These are phyloP conservation scores for Cenchrus americanus DNA, from an alignment of 176 grass and related monocot species.

Conservation along the genomic window DNA sequence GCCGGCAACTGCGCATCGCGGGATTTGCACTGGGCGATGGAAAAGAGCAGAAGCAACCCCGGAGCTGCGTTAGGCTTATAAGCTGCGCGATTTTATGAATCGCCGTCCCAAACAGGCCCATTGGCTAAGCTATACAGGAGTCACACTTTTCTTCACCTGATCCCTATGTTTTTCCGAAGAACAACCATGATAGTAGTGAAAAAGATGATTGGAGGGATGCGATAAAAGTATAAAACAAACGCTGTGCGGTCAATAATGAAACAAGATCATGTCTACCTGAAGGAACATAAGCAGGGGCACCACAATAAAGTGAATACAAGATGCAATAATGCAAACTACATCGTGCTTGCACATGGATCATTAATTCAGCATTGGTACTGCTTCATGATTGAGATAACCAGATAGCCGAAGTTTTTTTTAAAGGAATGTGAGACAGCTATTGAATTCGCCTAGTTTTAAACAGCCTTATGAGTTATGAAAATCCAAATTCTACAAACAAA, in stretches of 20 bases:
- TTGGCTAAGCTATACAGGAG: neutral
- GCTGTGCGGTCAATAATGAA: neutral
- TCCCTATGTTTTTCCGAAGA: neutral
- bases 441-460: slow-evolving; percentile 11
- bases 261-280: neutral
- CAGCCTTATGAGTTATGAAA: neutral
- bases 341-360: neutral
- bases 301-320: neutral
- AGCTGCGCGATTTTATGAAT: no score
- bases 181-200: neutral
- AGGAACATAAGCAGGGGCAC: slow-evolving; percentile 25
- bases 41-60: no score
- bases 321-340: neutral
- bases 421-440: neutral
- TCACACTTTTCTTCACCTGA: neutral
- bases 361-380: neutral
- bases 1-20: no score
- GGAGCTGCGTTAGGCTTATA: no score
- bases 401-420: neutral
- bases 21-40: no score
- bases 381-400: slow-evolving; percentile 17
- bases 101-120: no score
- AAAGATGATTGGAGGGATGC: neutral
- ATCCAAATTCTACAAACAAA: neutral
- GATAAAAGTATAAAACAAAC: neutral